A percentile compares a stretch with the other conserved stretches of the same genome.
phyloP scores from a whole-genome alignment of 1,284 basidiomycete genomes.

The Trichosporon ovoides region DNA sequence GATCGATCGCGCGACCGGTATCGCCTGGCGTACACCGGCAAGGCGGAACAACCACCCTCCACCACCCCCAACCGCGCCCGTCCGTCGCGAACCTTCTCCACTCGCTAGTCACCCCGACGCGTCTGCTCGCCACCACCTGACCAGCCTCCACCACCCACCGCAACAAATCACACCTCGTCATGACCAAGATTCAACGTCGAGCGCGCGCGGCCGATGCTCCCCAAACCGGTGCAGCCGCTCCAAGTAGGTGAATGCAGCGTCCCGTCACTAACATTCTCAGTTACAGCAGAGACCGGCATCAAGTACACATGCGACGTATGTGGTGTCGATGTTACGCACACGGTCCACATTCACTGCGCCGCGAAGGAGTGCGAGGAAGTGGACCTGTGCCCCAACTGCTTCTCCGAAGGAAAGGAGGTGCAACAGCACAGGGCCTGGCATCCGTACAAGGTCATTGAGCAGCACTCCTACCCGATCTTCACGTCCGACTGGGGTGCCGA shows the following conservation, averaged over 20 bases:
- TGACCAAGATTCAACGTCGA: slow-evolving; percentile 48
- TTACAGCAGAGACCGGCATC: slow-evolving; percentile 38
- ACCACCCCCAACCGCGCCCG: background rate
- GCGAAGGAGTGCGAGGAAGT: slow-evolving; percentile 74
- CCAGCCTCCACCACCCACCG: background rate
- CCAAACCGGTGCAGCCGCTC: background rate
- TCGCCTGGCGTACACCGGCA: background rate
- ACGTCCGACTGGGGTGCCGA: slow-evolving; percentile 95
- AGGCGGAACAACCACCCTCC: background rate
- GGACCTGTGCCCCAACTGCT: slow-evolving; percentile 83
- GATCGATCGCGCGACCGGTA: slow-evolving; percentile 1
- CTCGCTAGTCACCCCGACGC: background rate
- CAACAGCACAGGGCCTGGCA: slow-evolving; percentile 81
- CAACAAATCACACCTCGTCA: slow-evolving; percentile 15
- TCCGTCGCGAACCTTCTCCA: background rate
- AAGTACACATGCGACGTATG: slow-evolving; percentile 50
- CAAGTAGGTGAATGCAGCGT: background rate
- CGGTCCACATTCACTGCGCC: slow-evolving; percentile 86
- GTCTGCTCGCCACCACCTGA: background rate
- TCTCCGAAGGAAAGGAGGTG: slow-evolving; percentile 86
- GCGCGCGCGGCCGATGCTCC: slow-evolving; percentile 28
- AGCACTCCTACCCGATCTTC: slow-evolving; percentile 94
- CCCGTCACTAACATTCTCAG: slow-evolving; percentile 22
- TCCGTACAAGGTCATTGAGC: slow-evolving; percentile 88
- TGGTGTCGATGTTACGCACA: slow-evolving; percentile 59